Conservation (phyloP, 1,139 yeast species). For the Geotrichum aggregatum region DNA sequence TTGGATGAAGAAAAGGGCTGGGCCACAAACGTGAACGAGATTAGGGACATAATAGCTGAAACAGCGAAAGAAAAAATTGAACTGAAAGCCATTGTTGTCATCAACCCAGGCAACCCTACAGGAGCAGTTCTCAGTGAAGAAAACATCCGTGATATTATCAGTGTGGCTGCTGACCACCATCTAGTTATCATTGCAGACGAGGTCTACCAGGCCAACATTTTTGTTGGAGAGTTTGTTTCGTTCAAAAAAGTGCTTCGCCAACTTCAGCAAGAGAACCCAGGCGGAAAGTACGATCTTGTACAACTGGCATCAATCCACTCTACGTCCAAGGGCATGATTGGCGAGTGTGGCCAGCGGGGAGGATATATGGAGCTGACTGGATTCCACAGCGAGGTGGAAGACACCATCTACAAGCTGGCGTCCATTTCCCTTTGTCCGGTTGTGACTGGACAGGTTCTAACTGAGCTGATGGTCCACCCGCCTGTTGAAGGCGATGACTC, state of each 20-base stretch:
- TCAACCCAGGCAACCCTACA: constrained; percentile 98
- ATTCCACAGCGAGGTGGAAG: constrained; percentile 63
- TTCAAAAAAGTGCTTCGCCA: constrained; percentile 50
- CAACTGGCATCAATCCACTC: constrained; percentile 93
- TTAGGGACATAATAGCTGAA: constrained; percentile 53
- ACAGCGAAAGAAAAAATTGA: constrained; percentile 53
- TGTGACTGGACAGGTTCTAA: constrained; percentile 87
- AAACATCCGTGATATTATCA: constrained; percentile 65
- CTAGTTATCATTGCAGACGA: constrained; percentile 94
- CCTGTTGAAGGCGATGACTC: constrained; percentile 75
- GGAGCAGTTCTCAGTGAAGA: constrained; percentile 70
- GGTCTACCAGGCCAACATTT: constrained; percentile 90
- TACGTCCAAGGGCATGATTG: constrained; percentile 92
- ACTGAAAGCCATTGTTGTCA: constrained; percentile 80
- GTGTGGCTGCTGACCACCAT: constrained; percentile 78
- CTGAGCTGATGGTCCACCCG: constrained; percentile 91
- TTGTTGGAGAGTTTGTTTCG: constrained; percentile 49
- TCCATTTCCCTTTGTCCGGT: constrained; percentile 90
- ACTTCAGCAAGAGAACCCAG: constrained; percentile 51
- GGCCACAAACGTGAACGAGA: constrained; percentile 72
- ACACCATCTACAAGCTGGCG: constrained; percentile 74
- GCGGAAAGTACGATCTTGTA: constrained; percentile 58
- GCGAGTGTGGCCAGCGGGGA: constrained; percentile 99
- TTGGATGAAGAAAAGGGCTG: constrained; percentile 75
- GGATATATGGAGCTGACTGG: constrained; percentile 95